Evolutionary conservation across 2,329 filamentous ascomycete genomes (phyloP).

Genomic region (Colletotrichum horii): DNA sequence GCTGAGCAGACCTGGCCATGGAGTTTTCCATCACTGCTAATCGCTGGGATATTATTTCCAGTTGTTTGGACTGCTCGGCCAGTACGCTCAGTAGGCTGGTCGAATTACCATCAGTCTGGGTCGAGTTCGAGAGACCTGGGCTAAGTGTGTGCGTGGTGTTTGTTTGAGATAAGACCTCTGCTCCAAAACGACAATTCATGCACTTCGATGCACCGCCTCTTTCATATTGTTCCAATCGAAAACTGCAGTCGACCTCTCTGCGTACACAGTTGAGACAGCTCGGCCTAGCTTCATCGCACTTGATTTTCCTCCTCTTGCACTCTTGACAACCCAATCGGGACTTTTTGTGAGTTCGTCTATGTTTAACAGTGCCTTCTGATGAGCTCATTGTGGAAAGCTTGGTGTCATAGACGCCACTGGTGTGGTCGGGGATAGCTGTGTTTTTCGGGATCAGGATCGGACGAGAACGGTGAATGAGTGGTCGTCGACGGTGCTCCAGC

Average conservation of each 20-base stretch:
- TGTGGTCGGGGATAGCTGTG: not conserved
- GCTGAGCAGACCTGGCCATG: not conserved
- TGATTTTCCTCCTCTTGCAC: not conserved
- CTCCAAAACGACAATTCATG: not conserved
- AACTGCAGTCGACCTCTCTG: not conserved
- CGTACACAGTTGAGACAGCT: not conserved
- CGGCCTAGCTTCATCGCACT: not conserved
- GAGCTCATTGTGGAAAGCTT: not conserved
- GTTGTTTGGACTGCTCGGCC: not conserved
- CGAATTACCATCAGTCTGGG: not conserved
- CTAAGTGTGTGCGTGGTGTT: not conserved
- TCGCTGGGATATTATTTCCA: not conserved
- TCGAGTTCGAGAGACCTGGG: not conserved
- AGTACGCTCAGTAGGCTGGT: not conserved
- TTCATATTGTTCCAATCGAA: not conserved
- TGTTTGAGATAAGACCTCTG: not conserved
- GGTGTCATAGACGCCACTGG: not conserved
- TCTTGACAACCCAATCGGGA: not conserved
- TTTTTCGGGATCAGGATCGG: not conserved
- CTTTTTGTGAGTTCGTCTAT: not conserved
- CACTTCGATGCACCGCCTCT: not conserved
- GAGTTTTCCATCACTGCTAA: not conserved
- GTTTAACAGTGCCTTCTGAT: not conserved
- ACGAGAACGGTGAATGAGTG: not conserved
- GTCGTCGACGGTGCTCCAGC: not conserved